These are phyloP conservation scores for Fusarium temperatum DNA, from an alignment of 2,329 filamentous ascomycete species.

Conservation along the genomic window DNA sequence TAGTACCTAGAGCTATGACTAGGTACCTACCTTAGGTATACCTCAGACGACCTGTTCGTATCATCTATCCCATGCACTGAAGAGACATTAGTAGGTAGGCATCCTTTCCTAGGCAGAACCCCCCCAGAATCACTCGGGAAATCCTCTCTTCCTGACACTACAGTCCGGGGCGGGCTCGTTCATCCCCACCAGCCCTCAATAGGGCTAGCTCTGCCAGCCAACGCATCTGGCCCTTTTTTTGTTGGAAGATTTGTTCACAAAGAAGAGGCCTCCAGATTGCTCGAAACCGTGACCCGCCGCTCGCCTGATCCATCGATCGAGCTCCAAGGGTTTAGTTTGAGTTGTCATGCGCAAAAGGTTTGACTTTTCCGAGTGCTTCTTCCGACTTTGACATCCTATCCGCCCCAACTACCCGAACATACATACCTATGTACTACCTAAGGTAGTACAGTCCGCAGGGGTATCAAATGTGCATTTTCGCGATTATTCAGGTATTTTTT, in stretches of 20 bases:
- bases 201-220: too few species aligned
- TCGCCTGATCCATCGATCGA: not conserved
- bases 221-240: too few species aligned
- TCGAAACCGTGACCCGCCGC: not conserved
- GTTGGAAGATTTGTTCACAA: not conserved
- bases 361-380: not conserved
- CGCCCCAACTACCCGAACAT: not conserved
- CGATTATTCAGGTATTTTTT: too few species aligned
- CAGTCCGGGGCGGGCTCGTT: not conserved
- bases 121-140: constrained; percentile 4
- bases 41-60: not conserved
- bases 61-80: not conserved
- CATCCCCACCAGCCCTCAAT: constrained; percentile 11
- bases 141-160: constrained; percentile 12
- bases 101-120: not conserved
- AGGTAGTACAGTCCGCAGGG: too few species aligned
- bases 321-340: not conserved
- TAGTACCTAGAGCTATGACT: too few species aligned
- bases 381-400: constrained; percentile 5
- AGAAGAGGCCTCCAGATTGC: constrained; percentile 30
- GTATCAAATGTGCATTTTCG: too few species aligned
- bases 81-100: not conserved
- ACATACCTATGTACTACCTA: too few species aligned
- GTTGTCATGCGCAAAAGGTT: not conserved
- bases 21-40: not conserved